Evolutionary conservation across 1,139 yeast genomes (phyloP).

Genomic region (Candida smagusa): DNA sequence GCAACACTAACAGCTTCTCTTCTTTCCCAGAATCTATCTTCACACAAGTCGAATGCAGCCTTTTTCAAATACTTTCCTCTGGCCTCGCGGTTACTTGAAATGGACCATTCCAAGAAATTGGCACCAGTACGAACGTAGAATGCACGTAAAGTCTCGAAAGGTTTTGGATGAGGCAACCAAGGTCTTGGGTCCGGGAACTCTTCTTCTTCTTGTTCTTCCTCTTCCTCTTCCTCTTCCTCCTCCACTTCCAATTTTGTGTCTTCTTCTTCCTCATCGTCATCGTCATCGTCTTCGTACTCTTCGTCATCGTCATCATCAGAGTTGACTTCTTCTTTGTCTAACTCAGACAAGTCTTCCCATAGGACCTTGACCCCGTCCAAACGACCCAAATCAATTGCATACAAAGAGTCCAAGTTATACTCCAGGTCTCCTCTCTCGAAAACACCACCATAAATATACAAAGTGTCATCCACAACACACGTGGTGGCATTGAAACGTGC

Average conservation of each 20-base stretch:
- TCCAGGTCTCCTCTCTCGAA: conserved; percentile 89
- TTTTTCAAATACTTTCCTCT: conserved; percentile 89
- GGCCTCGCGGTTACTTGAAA: conserved; percentile 78
- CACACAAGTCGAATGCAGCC: conserved; percentile 86
- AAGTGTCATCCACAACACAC: conserved; percentile 79
- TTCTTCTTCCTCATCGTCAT: conserved; percentile 51
- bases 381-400: conserved; percentile 79
- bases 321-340: conserved; percentile 55
- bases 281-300: conserved; percentile 63
- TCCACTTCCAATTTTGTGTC: conserved; percentile 49
- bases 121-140: conserved; percentile 88
- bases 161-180: conserved; percentile 96
- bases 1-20: conserved; percentile 86
- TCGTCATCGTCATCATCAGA: conserved; percentile 63
- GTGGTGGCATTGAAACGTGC: conserved; percentile 85
- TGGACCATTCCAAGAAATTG: conserved; percentile 88
- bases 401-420: conserved; percentile 78
- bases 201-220: conserved; percentile 55
- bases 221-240: conserved; percentile 57
- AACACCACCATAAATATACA: conserved; percentile 89
- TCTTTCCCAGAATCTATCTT: conserved; percentile 98
- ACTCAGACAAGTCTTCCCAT: conserved; percentile 80
- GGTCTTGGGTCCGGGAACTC: conserved; percentile 90
- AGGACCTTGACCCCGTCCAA: conserved; percentile 83
- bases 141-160: conserved; percentile 81